Evolutionary conservation across 768 basidiomycete species (phyloP).

Genomic region (Leccinum sublutescens): DNA sequence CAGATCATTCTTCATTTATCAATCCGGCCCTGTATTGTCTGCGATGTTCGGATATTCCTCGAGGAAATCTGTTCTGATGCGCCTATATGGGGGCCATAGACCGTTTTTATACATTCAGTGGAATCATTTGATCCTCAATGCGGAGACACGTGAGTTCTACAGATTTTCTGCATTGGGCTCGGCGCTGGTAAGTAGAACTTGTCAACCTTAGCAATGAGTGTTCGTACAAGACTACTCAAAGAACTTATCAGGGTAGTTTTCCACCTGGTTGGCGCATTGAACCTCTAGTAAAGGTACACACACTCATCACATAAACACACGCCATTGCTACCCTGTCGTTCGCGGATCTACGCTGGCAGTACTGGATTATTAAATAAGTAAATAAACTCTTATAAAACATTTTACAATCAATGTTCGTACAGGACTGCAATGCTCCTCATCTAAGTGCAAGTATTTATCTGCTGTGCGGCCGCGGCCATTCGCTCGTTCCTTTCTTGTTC

Average conservation of each 20-base stretch:
- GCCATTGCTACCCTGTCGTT: not conserved
- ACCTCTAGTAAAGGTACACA: not conserved
- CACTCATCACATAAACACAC: not conserved
- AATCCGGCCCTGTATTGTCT: conserved; percentile 27
- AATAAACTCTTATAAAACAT: no score
- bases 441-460: no score
- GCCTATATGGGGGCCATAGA: no score
- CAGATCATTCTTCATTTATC: conserved; percentile 91
- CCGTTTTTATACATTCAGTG: no score
- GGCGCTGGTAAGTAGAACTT: not conserved
- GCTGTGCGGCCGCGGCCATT: no score
- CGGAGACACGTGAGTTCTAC: not conserved
- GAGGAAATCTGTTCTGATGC: no score
- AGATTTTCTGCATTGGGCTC: not conserved
- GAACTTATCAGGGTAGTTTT: not conserved
- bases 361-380: no score
- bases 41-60: no score
- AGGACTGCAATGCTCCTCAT: no score
- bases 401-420: no score
- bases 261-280: not conserved
- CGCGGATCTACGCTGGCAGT: not conserved
- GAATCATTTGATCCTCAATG: not conserved
- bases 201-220: not conserved
- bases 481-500: no score
- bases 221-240: not conserved